Evolutionary conservation across 257 asterid species (phyloP).

Genomic region (Solanum habrochaites): DNA sequence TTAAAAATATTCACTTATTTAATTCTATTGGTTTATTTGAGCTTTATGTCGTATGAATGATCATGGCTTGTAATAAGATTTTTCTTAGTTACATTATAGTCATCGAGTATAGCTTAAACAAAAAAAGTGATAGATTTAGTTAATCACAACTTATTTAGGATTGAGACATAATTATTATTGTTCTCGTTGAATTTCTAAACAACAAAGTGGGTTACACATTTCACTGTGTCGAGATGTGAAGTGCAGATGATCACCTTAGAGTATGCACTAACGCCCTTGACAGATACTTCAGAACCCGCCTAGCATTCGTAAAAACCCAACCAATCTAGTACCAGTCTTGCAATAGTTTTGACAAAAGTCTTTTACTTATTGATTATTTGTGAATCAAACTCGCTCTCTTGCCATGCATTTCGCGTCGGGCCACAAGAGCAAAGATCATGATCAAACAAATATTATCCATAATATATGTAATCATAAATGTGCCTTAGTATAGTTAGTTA

Average conservation of each 20-base stretch:
- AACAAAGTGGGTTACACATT: not conserved
- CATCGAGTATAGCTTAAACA: not conserved
- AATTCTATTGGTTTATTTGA: not conserved
- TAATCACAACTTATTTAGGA: not conserved
- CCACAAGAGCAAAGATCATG: not conserved
- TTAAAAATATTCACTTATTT: not conserved
- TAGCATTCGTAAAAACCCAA: too few species aligned
- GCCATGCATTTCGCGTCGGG: not conserved
- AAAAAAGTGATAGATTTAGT: not conserved
- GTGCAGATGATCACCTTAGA: not conserved
- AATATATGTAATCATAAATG: not conserved
- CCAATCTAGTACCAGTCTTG: not conserved
- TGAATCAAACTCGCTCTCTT: not conserved
- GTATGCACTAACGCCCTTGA: not conserved
- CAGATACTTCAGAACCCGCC: not conserved
- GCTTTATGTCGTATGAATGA: not conserved
- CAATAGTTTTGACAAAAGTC: not conserved
- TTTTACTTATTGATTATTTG: not conserved
- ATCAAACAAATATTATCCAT: not conserved
- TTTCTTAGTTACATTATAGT: not conserved
- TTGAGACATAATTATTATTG: not conserved
- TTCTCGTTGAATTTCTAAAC: not conserved
- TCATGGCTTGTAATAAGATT: not conserved
- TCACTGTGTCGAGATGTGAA: not conserved
- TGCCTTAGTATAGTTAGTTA: not conserved